Base-by-base conservation (phyloP, 2,329 filamentous ascomycete species). In the Acrocalymma vagum region DNA sequence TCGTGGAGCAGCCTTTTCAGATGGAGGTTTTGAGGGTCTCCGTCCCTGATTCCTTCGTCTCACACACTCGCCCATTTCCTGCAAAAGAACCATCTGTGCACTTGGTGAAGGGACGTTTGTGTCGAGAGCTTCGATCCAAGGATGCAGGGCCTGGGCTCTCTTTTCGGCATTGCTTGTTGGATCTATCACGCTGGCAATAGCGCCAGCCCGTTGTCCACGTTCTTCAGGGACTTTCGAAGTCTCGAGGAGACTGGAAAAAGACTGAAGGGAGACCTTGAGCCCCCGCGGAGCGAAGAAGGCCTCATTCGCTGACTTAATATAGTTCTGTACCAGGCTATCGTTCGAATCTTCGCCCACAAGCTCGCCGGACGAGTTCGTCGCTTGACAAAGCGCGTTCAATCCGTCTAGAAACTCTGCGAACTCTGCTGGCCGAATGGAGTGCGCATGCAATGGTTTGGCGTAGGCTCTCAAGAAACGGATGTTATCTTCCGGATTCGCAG, bases 371-470 rank as follows among this genome's bases (percentile, higher is more conserved):
- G 43, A 45, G 9, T 42, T 39, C 3, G 52, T 48, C 5, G 51
- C 51, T 13, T 36, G 29, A 29, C 56, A 61, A 7, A 69, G 42
- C 15, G 55, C 50, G 26, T 68, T 68, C 5, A 69, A 45, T 6
- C 64, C 64, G 21, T 68, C 59, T 7, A 69, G 32, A 37, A 69
- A 69, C 9, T 60, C 60, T 8, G 55, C 40, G 36, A 69, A 69
- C 16, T 67, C 56, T 2, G 53, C 52, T 8, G 58, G 56, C 5
- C 48, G 46, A 9, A 69, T 59, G 9, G 56, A 60, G 45, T 65
- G 64, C 1, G 52, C 38, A 23, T 62, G 58, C 5, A 69, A 29
- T 1, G 55, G 43, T 38, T 67, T 55, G 1, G 62, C 56, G 34
- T 69, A 69, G 9, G 62, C 54, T 34, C 62, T 48, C 3, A 60